These are phyloP conservation scores for Elaeagnus macrophylla DNA, from an alignment of 306 rosid genomes.

Conservation along the genomic window DNA sequence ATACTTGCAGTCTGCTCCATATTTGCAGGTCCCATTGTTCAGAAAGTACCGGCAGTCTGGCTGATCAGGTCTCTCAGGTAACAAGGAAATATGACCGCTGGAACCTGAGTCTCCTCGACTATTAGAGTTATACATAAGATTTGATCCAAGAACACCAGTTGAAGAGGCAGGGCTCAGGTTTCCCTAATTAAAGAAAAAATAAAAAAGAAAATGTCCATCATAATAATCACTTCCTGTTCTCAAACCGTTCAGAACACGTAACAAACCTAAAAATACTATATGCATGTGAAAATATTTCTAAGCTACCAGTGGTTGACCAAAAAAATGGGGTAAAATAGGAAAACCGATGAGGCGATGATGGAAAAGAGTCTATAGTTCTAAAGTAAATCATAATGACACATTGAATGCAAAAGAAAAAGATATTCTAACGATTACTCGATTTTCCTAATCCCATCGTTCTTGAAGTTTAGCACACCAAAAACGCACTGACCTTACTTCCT, in stretches of 20 bases:
- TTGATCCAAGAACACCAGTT: slow-evolving; percentile 46
- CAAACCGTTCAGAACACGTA: too few species aligned
- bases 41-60: slow-evolving; percentile 80
- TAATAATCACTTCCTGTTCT: too few species aligned
- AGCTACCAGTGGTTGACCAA: not conserved
- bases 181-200: too few species aligned
- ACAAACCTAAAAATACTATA: too few species aligned
- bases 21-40: slow-evolving; percentile 83
- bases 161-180: slow-evolving; percentile 44
- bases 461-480: too few species aligned
- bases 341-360: not conserved
- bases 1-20: slow-evolving; percentile 80
- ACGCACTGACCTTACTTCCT: too few species aligned
- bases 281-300: not conserved
- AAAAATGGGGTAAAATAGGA: not conserved
- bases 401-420: too few species aligned
- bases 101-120: slow-evolving; percentile 46
- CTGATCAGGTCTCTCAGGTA: slow-evolving; percentile 76
- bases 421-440: too few species aligned
- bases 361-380: not conserved
- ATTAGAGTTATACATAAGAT: slow-evolving; percentile 38
- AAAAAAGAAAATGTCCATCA: too few species aligned
- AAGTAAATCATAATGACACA: too few species aligned
- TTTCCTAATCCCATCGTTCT: too few species aligned
- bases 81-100: slow-evolving; percentile 37